Conservation (phyloP, 371 early-diverging fungal species). For the Apophysomyces variabilis region DNA sequence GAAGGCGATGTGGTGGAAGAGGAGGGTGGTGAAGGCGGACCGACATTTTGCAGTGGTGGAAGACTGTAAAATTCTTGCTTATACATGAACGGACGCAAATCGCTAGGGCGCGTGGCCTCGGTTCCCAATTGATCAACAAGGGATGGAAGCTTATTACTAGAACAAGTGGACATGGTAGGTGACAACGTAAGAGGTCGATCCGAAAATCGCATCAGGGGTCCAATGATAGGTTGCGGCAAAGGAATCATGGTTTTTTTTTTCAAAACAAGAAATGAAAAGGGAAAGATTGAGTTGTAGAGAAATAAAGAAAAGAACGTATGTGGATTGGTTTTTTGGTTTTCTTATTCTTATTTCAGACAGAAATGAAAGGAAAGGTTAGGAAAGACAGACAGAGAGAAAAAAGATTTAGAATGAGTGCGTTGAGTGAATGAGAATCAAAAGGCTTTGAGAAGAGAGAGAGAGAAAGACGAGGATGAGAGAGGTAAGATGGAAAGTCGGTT, state of each 20-base stretch:
- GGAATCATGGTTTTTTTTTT: conserved; percentile 2
- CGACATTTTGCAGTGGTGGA: conserved; percentile 40
- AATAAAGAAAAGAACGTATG: background rate
- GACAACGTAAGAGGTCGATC: background rate
- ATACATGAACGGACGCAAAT: conserved; percentile 8
- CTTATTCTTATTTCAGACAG: conserved; percentile 10
- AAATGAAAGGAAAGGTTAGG: conserved; percentile 5
- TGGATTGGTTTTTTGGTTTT: conserved; percentile 9
- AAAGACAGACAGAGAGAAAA: conserved; percentile 13
- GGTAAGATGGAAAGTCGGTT: conserved; percentile 13
- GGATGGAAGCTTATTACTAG: conserved; percentile 17
- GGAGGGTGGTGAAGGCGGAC: conserved; percentile 22
- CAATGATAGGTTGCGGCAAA: background rate
- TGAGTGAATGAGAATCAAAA: conserved; percentile 9
- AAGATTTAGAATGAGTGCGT: background rate
- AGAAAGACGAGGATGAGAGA: conserved; percentile 10
- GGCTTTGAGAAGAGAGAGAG: conserved; percentile 11
- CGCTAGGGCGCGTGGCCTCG: conserved; percentile 2
- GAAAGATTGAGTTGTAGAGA: too few relatives aligned
- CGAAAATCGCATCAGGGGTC: background rate
- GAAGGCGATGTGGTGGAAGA: conserved; percentile 26
- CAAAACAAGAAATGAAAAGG: too few relatives aligned
- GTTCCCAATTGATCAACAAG: conserved; percentile 18
- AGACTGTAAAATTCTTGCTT: conserved; percentile 22
- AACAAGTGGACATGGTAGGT: background rate